Percentiles rank a stretch among this genome's conserved stretches.
Conservation (phyloP, 2,329 filamentous ascomycete genomes). For the Chaetomium strumarium region DNA sequence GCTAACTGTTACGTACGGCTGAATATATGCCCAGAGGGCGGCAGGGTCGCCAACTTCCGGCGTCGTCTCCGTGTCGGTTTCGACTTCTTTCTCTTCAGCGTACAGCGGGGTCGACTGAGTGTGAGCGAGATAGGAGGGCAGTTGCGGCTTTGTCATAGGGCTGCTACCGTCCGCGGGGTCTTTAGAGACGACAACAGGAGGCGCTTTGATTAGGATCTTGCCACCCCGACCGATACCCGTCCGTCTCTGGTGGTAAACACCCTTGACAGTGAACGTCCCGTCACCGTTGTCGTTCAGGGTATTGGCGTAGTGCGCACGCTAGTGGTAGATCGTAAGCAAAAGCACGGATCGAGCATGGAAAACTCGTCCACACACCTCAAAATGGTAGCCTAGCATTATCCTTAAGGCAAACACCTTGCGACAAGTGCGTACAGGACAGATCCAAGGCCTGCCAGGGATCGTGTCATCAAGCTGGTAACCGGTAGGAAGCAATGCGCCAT, state of each 20-base stretch:
- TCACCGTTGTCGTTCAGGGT: conserved; percentile 23
- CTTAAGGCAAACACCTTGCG: conserved; percentile 12
- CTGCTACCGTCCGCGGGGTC: background rate
- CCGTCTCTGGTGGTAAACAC: conserved; percentile 8
- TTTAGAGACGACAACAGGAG: conserved; percentile 19
- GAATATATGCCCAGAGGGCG: conserved; percentile 27
- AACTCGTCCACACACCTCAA: conserved; percentile 10
- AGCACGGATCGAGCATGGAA: background rate
- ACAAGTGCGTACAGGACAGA: conserved; percentile 24
- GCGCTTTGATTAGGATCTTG: conserved; percentile 12
- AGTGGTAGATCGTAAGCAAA: background rate
- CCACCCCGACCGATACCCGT: background rate
- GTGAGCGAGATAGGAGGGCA: conserved; percentile 3
- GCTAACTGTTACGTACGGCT: conserved; percentile 18
- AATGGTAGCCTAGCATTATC: conserved; percentile 21
- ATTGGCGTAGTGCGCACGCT: conserved; percentile 19
- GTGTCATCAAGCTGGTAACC: conserved; percentile 22
- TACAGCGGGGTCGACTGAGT: background rate
- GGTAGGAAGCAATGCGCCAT: conserved; percentile 22
- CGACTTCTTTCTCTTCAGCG: background rate
- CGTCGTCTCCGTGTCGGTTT: background rate
- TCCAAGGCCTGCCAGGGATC: conserved; percentile 20
- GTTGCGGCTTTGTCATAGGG: background rate
- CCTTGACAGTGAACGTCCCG: conserved; percentile 18
- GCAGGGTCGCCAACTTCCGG: background rate